These are phyloP conservation scores for Quercus wislizeni DNA, from an alignment of 306 rosid genomes.

Conservation along the genomic window DNA sequence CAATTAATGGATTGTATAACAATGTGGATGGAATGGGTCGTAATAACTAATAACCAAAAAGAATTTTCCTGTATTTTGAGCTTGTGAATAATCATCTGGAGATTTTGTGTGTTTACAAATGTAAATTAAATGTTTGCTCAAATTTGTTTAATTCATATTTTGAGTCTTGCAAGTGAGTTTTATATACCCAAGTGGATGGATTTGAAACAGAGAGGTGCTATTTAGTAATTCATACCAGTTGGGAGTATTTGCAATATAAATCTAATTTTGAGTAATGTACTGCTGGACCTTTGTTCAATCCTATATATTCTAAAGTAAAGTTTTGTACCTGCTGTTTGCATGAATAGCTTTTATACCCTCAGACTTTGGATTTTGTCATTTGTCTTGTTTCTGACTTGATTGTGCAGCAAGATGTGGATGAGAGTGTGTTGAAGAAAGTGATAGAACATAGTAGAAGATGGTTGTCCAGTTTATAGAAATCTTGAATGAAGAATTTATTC, in stretches of 20 bases:
- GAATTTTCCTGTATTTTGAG: not conserved
- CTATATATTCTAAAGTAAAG: too few relatives aligned
- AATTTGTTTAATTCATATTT: not conserved
- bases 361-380: not conserved
- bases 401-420: slow-evolving; percentile 93
- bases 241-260: not conserved
- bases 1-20: not conserved
- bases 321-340: too few relatives aligned
- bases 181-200: not conserved
- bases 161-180: not conserved
- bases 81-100: too few relatives aligned
- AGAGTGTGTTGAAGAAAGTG: slow-evolving; percentile 90
- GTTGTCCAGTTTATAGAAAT: too few relatives aligned
- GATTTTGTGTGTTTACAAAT: too few relatives aligned
- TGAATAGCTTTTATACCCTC: too few relatives aligned
- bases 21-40: not conserved
- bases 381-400: not conserved
- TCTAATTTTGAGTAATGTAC: not conserved
- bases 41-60: not conserved
- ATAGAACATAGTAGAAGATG: not conserved
- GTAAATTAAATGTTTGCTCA: not conserved
- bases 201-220: not conserved
- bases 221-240: not conserved
- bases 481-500: too few relatives aligned
- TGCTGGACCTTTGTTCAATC: not conserved